Conservation (phyloP, 2,329 filamentous ascomycete genomes). For the Cercospora sesami region DNA sequence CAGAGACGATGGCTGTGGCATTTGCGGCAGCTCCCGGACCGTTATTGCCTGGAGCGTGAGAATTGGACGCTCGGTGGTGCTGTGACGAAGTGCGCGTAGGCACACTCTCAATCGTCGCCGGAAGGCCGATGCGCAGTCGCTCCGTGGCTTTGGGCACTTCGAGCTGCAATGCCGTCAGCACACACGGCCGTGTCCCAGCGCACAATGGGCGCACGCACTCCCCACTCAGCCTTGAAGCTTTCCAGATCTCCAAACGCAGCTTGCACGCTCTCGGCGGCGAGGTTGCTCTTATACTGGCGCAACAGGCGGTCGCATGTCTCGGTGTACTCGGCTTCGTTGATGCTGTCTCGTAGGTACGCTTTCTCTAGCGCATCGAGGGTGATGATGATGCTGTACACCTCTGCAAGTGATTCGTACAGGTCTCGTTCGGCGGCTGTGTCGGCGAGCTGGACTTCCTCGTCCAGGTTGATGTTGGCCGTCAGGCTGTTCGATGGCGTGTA, state of each 20-base stretch:
- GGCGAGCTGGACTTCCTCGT: slow-evolving; percentile 94
- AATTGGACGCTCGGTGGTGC: slow-evolving; percentile 22
- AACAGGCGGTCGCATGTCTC: slow-evolving; percentile 91
- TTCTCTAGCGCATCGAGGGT: slow-evolving; percentile 95
- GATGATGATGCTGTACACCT: slow-evolving; percentile 96
- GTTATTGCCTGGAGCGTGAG: slow-evolving; percentile 24
- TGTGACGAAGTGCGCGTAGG: slow-evolving; percentile 41
- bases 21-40: slow-evolving; percentile 29
- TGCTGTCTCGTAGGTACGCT: slow-evolving; percentile 92
- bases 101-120: slow-evolving; percentile 72
- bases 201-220: slow-evolving; percentile 59
- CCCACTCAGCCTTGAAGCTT: slow-evolving; percentile 87
- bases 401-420: slow-evolving; percentile 90
- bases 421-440: slow-evolving; percentile 86
- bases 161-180: slow-evolving; percentile 57
- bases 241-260: slow-evolving; percentile 84
- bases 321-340: slow-evolving; percentile 88
- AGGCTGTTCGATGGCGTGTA: slow-evolving; percentile 83
- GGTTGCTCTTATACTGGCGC: slow-evolving; percentile 94
- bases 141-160: slow-evolving; percentile 94
- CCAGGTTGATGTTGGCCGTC: slow-evolving; percentile 87
- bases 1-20: slow-evolving; percentile 68
- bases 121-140: slow-evolving; percentile 86
- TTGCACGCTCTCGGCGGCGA: slow-evolving; percentile 89
- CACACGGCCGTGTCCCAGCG: neutral